Percentiles rank a stretch among this genome's conserved stretches.
Conservation (phyloP, 441 rosid genomes). For the Mallotus repandus region DNA sequence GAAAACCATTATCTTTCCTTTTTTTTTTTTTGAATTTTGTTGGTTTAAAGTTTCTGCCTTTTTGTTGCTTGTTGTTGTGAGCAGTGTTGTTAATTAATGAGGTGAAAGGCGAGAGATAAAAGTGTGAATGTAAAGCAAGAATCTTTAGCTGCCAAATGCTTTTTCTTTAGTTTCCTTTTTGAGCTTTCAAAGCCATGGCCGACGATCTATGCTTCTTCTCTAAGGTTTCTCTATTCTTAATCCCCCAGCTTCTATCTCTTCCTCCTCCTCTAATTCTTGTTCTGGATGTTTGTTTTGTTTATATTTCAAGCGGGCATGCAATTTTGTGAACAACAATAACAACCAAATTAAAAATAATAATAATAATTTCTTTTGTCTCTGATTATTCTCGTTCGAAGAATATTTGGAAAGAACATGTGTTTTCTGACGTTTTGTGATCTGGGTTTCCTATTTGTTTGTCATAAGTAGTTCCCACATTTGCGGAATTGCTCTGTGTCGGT, state of each 20-base stretch:
- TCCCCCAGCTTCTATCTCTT: background rate
- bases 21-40: background rate
- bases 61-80: background rate
- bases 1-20: conserved; percentile 26
- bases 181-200: conserved; percentile 33
- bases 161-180: conserved; percentile 31
- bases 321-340: background rate
- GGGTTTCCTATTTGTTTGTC: conserved; percentile 1
- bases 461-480: background rate
- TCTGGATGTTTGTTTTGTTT: background rate
- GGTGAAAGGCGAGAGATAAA: conserved; percentile 6
- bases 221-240: conserved; percentile 20
- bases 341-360: no score
- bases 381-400: no score
- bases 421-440: conserved; percentile 1
- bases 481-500: background rate
- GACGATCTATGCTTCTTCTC: conserved; percentile 29
- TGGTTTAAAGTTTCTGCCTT: background rate
- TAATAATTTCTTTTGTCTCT: no score
- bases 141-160: conserved; percentile 43
- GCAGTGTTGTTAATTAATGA: background rate
- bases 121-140: conserved; percentile 5
- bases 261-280: no score
- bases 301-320: background rate
- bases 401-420: background rate